Evolutionary conservation across 768 basidiomycete species (phyloP).

Genomic region (Termitomyces sp.): DNA sequence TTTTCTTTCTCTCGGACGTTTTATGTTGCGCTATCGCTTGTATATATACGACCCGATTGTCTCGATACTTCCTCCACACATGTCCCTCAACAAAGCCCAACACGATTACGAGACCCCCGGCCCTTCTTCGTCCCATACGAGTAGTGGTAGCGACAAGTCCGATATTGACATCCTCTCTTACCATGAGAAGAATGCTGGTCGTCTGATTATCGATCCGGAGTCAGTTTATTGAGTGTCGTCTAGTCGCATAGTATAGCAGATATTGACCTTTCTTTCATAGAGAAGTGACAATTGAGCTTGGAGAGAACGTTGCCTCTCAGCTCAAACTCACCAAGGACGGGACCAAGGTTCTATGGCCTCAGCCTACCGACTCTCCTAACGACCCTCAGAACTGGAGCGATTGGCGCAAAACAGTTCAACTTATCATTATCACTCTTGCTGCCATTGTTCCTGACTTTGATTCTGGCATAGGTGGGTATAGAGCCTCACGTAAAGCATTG

Average conservation of each 20-base stretch:
- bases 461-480: slow-evolving; percentile 50
- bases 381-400: slow-evolving; percentile 68
- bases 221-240: slow-evolving; percentile 25
- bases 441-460: slow-evolving; percentile 67
- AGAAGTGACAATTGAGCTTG: slow-evolving; percentile 61
- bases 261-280: slow-evolving; percentile 23
- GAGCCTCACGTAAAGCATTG: background rate
- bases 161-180: slow-evolving; percentile 36
- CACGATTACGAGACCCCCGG: slow-evolving; percentile 14
- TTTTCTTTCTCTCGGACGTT: background rate
- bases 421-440: slow-evolving; percentile 59
- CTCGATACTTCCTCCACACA: slow-evolving; percentile 1
- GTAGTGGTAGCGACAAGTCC: slow-evolving; percentile 12
- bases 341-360: slow-evolving; percentile 63
- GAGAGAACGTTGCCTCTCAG: slow-evolving; percentile 46
- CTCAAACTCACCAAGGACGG: slow-evolving; percentile 59
- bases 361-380: slow-evolving; percentile 54
- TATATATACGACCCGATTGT: background rate
- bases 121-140: slow-evolving; percentile 11
- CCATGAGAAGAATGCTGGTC: slow-evolving; percentile 54
- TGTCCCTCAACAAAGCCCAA: slow-evolving; percentile 22
- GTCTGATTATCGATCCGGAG: slow-evolving; percentile 61
- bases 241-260: background rate
- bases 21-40: no score
- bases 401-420: slow-evolving; percentile 48